Conservation (phyloP, 352 stramenopile species). For the Thraustochytrium striatum region DNA sequence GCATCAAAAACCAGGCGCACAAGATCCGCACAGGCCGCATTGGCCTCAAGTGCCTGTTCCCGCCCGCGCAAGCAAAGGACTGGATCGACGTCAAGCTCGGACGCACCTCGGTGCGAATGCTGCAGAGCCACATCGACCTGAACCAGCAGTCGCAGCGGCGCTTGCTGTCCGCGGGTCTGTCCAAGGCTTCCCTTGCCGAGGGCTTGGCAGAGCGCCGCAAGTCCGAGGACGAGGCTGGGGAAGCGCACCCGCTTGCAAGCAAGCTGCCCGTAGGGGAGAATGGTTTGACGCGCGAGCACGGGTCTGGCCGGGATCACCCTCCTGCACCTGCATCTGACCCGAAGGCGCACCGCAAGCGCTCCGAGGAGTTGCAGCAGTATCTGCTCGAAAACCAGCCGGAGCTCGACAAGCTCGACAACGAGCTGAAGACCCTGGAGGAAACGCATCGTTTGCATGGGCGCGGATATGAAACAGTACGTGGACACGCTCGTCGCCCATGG, state of each 20-base stretch:
- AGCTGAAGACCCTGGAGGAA: neutral
- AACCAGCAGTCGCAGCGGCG: neutral
- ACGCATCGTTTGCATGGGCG: neutral
- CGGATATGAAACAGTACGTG: neutral
- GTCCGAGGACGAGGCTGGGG: neutral
- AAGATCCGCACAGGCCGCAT: neutral
- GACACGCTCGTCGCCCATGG: slow-evolving; percentile 23
- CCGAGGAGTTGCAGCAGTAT: neutral
- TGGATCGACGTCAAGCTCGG: neutral
- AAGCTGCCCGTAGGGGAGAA: neutral
- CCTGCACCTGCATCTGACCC: neutral
- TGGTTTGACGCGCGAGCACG: neutral
- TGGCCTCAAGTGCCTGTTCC: neutral
- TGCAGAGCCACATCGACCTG: neutral
- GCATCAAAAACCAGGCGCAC: neutral
- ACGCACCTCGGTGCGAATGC: neutral
- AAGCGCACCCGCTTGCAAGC: neutral
- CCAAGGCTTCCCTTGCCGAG: neutral
- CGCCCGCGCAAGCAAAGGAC: neutral
- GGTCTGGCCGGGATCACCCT: neutral
- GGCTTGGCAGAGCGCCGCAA: neutral
- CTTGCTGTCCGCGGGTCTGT: neutral
- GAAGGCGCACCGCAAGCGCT: neutral
- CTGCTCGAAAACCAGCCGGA: neutral
- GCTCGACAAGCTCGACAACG: neutral